Conservation (phyloP, 805 yeast genomes). For the Peterozyma toletana region DNA sequence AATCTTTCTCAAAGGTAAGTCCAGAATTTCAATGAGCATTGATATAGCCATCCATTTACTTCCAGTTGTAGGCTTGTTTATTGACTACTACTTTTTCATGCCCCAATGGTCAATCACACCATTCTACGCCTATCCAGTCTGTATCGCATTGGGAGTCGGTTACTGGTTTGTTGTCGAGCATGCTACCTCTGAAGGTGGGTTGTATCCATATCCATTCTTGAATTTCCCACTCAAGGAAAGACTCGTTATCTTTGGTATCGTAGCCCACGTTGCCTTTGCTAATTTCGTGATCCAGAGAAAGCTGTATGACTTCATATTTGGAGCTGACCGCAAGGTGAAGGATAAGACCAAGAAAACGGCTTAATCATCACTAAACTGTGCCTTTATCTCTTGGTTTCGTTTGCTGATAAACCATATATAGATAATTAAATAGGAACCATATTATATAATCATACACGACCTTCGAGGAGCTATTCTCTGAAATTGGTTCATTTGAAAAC, state of each 20-base stretch:
- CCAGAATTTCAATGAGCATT: slow-evolving; percentile 36
- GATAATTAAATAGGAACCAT: background rate
- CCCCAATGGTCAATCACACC: slow-evolving; percentile 30
- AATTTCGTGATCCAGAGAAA: slow-evolving; percentile 13
- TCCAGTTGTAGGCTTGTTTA: slow-evolving; percentile 44
- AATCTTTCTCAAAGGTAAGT: slow-evolving; percentile 30
- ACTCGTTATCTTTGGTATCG: slow-evolving; percentile 37
- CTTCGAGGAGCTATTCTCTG: no score
- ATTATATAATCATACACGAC: no score
- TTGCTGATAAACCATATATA: no score
- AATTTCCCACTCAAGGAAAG: slow-evolving; percentile 41
- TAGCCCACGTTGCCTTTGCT: slow-evolving; percentile 30
- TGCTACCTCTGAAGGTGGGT: slow-evolving; percentile 30
- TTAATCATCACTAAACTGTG: no score
- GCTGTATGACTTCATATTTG: slow-evolving; percentile 11
- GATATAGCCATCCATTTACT: slow-evolving; percentile 56
- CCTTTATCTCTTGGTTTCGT: no score
- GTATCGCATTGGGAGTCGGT: slow-evolving; percentile 29
- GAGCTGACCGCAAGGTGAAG: slow-evolving; percentile 8
- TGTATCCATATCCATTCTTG: slow-evolving; percentile 63
- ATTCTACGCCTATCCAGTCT: slow-evolving; percentile 29
- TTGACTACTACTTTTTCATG: slow-evolving; percentile 51
- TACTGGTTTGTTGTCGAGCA: slow-evolving; percentile 52
- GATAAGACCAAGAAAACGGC: slow-evolving; percentile 3
- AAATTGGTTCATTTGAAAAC: no score